phyloP scores from a whole-genome alignment of 2,329 filamentous ascomycete species.

The Colletotrichum sublineola region DNA sequence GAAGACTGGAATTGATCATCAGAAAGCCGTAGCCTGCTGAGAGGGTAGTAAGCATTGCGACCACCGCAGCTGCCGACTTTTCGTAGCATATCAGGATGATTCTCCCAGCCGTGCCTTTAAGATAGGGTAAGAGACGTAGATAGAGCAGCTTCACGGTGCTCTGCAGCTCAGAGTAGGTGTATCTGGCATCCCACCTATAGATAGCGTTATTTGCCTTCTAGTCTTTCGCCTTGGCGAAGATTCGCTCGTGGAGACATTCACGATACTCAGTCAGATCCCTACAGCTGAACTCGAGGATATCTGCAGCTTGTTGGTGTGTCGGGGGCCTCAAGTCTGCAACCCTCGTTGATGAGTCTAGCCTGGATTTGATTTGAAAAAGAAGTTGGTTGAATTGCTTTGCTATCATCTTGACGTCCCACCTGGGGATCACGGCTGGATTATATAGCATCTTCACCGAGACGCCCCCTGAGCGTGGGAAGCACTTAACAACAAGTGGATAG shows the following conservation, averaged over 20 bases:
- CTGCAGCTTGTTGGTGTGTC: conserved; percentile 20
- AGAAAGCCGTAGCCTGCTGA: conserved; percentile 20
- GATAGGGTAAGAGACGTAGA: conserved; percentile 3
- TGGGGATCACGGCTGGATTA: conserved; percentile 4
- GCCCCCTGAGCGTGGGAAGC: conserved; percentile 12
- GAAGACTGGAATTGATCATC: conserved; percentile 4
- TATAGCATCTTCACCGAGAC: conserved; percentile 20
- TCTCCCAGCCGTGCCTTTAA: conserved; percentile 7
- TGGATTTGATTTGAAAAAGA: conserved; percentile 9
- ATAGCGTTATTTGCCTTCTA: conserved; percentile 9
- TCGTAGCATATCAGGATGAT: conserved; percentile 11
- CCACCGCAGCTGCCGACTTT: conserved; percentile 14
- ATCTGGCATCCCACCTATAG: conserved; percentile 13
- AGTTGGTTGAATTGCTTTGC: conserved; percentile 12
- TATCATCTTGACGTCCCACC: conserved; percentile 16
- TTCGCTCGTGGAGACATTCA: conserved; percentile 17
- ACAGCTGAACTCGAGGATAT: conserved; percentile 20
- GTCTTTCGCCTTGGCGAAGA: conserved; percentile 10
- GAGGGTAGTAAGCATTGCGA: conserved; percentile 8
- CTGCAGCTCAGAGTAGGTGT: conserved; percentile 16
- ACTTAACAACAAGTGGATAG: conserved; percentile 11
- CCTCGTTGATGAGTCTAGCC: neutral
- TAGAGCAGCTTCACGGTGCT: conserved; percentile 12
- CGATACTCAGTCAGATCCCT: conserved; percentile 10
- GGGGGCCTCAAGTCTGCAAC: conserved; percentile 11